Evolutionary conservation across 495 filamentous ascomycete species (phyloP).

Genomic region (Letharia columbiana): DNA sequence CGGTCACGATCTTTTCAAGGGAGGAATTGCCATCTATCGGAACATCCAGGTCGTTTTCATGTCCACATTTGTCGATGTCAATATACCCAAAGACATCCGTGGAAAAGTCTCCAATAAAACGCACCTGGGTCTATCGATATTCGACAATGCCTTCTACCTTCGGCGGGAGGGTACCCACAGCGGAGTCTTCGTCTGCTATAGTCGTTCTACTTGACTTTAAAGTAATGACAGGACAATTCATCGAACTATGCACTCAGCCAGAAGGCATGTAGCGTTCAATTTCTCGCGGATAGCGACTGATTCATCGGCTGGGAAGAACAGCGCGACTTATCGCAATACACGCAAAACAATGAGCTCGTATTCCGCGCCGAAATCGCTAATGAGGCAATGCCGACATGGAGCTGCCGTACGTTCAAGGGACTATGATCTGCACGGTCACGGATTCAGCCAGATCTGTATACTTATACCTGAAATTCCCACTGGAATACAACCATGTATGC

Average conservation of each 20-base stretch:
- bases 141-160: slow-evolving; percentile 1
- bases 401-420: slow-evolving; percentile 27
- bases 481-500: slow-evolving; percentile 35
- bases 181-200: slow-evolving; percentile 1
- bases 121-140: neutral
- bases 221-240: neutral
- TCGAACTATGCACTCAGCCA: slow-evolving; percentile 8
- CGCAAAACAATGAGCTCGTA: neutral
- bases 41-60: no score
- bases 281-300: slow-evolving; percentile 8
- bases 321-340: slow-evolving; percentile 6
- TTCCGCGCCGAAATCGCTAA: slow-evolving; percentile 6
- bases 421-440: slow-evolving; percentile 38
- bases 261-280: neutral
- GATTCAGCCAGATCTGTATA: slow-evolving; percentile 38
- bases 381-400: slow-evolving; percentile 3
- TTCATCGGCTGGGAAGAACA: slow-evolving; percentile 13
- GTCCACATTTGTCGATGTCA: neutral
- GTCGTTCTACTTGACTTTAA: slow-evolving; percentile 8
- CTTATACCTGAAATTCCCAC: slow-evolving; percentile 32
- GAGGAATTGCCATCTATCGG: no score
- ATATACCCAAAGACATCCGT: neutral
- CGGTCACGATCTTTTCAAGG: neutral
- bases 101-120: neutral
- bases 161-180: neutral